Evolutionary conservation across 2,329 filamentous ascomycete genomes (phyloP).

Genomic region (Ophiostoma sp.): DNA sequence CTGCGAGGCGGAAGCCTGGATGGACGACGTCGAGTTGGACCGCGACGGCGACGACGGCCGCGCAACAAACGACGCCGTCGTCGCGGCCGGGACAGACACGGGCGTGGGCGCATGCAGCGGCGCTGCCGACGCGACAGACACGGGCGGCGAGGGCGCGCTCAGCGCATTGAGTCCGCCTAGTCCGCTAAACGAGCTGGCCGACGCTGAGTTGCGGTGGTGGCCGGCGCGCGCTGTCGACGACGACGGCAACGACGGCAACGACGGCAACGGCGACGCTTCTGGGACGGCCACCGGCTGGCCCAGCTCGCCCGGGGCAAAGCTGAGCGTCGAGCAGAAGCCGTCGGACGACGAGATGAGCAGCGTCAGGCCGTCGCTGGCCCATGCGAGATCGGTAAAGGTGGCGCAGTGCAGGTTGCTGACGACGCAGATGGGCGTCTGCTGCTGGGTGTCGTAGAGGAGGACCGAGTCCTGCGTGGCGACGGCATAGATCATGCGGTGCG

Average conservation of each 20-base stretch:
- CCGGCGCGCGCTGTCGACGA: slow-evolving; percentile 21
- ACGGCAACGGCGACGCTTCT: too few relatives aligned
- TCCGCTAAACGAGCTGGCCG: slow-evolving; percentile 52
- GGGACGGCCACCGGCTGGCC: slow-evolving; percentile 61
- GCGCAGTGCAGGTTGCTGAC: slow-evolving; percentile 97
- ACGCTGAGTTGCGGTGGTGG: slow-evolving; percentile 54
- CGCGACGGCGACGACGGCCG: slow-evolving; percentile 73
- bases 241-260: slow-evolving; percentile 34
- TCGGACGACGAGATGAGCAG: slow-evolving; percentile 64
- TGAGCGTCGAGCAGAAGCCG: slow-evolving; percentile 89
- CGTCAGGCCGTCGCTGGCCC: slow-evolving; percentile 54
- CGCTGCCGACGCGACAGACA: background rate
- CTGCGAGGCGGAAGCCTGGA: slow-evolving; percentile 43
- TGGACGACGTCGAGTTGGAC: slow-evolving; percentile 79
- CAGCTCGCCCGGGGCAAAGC: slow-evolving; percentile 77
- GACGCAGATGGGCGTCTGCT: slow-evolving; percentile 85
- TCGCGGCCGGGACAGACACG: slow-evolving; percentile 31
- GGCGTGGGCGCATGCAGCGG: slow-evolving; percentile 2
- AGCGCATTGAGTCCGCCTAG: slow-evolving; percentile 31
- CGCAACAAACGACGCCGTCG: slow-evolving; percentile 51
- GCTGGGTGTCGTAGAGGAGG: slow-evolving; percentile 92
- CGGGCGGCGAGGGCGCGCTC: background rate
- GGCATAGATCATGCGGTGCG: slow-evolving; percentile 92
- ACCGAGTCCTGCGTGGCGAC: slow-evolving; percentile 96
- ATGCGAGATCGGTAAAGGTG: slow-evolving; percentile 92